phyloP scores from a whole-genome alignment of 2,329 filamentous ascomycete species.

The Thelonectria discophora region DNA sequence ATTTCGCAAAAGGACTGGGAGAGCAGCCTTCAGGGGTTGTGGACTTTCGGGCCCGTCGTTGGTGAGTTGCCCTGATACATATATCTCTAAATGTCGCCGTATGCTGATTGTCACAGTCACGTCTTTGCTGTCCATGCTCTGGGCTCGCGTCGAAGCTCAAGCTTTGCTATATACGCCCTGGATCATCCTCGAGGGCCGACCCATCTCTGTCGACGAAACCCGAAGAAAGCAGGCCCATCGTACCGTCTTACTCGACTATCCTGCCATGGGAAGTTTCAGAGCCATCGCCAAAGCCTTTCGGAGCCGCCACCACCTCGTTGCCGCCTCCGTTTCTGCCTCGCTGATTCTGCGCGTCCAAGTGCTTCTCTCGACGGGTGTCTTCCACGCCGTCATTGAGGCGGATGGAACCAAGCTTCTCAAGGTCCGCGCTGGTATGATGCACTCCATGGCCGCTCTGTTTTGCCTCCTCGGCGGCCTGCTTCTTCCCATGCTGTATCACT shows the following conservation, averaged over 20 bases:
- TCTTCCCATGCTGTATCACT: conserved; percentile 41
- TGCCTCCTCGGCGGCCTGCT: conserved; percentile 31
- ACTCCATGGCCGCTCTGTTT: conserved; percentile 39
- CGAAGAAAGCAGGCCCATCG: conserved; percentile 42
- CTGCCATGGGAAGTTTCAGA: conserved; percentile 34
- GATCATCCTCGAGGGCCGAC: conserved; percentile 41
- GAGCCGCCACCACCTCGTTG: conserved; percentile 42
- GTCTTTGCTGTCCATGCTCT: conserved; percentile 40
- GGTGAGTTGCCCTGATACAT: conserved; percentile 30
- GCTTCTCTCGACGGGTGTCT: conserved; percentile 41
- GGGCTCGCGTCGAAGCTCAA: conserved; percentile 43
- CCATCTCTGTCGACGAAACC: conserved; percentile 38
- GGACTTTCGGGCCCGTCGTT: conserved; percentile 43
- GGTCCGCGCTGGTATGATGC: conserved; percentile 33
- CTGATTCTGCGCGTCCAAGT: conserved; percentile 40
- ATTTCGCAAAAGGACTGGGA: conserved; percentile 33
- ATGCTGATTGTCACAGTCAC: conserved; percentile 32
- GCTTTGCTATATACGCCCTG: conserved; percentile 42
- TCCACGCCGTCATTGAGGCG: conserved; percentile 35
- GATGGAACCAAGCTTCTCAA: conserved; percentile 33
- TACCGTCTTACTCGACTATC: conserved; percentile 42
- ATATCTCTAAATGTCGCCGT: neutral
- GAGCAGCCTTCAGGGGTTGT: conserved; percentile 34
- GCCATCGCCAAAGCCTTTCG: conserved; percentile 34
- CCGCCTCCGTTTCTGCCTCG: conserved; percentile 32